Conservation (phyloP, 129 eudicot genomes). For the Helianthus tuberosus region DNA sequence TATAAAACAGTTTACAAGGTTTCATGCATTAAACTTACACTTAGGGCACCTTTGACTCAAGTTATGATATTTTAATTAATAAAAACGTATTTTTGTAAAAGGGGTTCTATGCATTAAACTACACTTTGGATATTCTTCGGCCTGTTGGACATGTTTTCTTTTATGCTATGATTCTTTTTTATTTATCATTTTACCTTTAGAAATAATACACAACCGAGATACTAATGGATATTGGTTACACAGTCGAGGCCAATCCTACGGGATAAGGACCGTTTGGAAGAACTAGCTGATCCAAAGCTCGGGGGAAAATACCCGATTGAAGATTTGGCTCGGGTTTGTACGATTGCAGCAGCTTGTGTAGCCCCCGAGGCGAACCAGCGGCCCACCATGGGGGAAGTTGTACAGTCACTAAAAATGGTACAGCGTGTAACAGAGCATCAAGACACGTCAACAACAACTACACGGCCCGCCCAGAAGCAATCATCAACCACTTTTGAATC, state of each 20-base stretch:
- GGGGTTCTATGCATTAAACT: not conserved
- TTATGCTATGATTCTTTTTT: not conserved
- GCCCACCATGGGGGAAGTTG: conserved; percentile 98
- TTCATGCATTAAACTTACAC: not conserved
- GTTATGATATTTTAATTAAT: not conserved
- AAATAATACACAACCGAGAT: not conserved
- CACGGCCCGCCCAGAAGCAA: conserved; percentile 57
- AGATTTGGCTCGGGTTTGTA: conserved; percentile 81
- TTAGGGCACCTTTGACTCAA: not conserved
- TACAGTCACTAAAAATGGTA: conserved; percentile 91
- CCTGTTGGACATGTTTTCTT: not conserved
- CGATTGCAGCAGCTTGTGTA: conserved; percentile 96
- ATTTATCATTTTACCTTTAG: not conserved
- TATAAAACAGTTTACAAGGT: not conserved
- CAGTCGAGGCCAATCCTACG: conserved; percentile 87
- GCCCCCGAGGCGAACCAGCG: conserved; percentile 84
- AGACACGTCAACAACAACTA: conserved; percentile 49
- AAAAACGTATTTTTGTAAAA: not conserved
- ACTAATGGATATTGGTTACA: conserved; percentile 15
- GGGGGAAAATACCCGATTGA: conserved; percentile 84
- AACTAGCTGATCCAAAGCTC: conserved; percentile 82
- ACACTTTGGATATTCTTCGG: not conserved
- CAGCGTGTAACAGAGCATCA: conserved; percentile 74
- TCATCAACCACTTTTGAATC: conserved; percentile 88
- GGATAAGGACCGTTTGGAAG: conserved; percentile 82